phyloP scores from a whole-genome alignment of 306 rosid species.

The Morella rubra region DNA sequence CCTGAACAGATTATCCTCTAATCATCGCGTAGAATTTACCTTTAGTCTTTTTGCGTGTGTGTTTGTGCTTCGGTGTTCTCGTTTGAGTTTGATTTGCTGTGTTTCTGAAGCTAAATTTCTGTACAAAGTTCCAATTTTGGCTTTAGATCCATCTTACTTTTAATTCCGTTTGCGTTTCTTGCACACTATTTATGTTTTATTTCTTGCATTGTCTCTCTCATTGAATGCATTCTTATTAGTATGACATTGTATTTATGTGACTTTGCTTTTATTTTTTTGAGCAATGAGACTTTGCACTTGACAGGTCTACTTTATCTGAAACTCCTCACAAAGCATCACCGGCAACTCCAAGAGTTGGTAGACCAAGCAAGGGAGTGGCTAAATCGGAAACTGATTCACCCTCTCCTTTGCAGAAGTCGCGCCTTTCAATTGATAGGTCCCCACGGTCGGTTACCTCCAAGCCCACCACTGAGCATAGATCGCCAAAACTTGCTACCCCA shows the following conservation, averaged over 20 bases:
- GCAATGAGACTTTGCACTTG: slow-evolving; percentile 34
- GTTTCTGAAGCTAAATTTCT: slow-evolving; percentile 22
- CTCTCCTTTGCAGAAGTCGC: slow-evolving; percentile 69
- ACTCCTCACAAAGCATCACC: slow-evolving; percentile 71
- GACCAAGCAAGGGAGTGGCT: slow-evolving; percentile 55
- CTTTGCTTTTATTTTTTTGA: not conserved
- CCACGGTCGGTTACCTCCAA: slow-evolving; percentile 66
- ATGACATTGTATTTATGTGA: slow-evolving; percentile 17
- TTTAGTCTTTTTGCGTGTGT: not conserved
- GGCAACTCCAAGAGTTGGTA: slow-evolving; percentile 78
- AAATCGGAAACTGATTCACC: slow-evolving; percentile 76
- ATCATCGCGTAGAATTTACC: slow-evolving; percentile 2
- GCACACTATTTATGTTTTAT: slow-evolving; percentile 28
- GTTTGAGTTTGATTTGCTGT: slow-evolving; percentile 29
- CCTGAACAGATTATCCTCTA: slow-evolving; percentile 13
- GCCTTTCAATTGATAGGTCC: slow-evolving; percentile 75
- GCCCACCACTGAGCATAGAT: slow-evolving; percentile 58
- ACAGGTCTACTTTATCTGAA: slow-evolving; percentile 72
- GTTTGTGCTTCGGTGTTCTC: slow-evolving; percentile 5
- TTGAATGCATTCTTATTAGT: slow-evolving; percentile 21
- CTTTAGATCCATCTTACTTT: slow-evolving; percentile 44
- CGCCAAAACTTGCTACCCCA: slow-evolving; percentile 64
- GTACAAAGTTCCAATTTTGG: slow-evolving; percentile 18
- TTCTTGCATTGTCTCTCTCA: slow-evolving; percentile 21
- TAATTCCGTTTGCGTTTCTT: not conserved